Evolutionary conservation across 2,329 filamentous ascomycete species (phyloP).

Genomic region (Neospermospora avenae): DNA sequence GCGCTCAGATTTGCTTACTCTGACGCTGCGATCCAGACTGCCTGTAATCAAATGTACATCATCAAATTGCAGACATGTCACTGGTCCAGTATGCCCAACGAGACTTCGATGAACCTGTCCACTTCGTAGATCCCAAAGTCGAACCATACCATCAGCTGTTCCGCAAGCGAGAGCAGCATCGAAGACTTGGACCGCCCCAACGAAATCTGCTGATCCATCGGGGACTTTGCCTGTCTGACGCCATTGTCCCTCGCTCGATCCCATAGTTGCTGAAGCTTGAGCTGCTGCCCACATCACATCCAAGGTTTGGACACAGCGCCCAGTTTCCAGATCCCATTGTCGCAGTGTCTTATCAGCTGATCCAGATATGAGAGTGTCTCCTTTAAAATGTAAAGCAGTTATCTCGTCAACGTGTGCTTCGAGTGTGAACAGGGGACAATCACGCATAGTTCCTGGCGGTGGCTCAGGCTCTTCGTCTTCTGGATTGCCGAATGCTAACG

Average conservation of each 20-base stretch:
- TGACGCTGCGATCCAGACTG: constrained; percentile 85
- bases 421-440: constrained; percentile 85
- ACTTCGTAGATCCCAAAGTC: constrained; percentile 93
- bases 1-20: constrained; percentile 66
- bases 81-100: constrained; percentile 91
- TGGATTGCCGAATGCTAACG: constrained; percentile 68
- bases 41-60: constrained; percentile 93
- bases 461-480: constrained; percentile 67
- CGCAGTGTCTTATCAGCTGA: constrained; percentile 96
- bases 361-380: constrained; percentile 87
- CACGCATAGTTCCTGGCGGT: constrained; percentile 75
- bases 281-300: constrained; percentile 98
- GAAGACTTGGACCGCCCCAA: constrained; percentile 92
- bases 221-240: constrained; percentile 63
- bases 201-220: constrained; percentile 77
- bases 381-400: constrained; percentile 86
- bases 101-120: constrained; percentile 96
- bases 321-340: constrained; percentile 96
- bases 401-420: constrained; percentile 92
- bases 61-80: constrained; percentile 94
- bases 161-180: constrained; percentile 94
- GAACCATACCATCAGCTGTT: constrained; percentile 95
- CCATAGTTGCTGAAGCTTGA: constrained; percentile 72
- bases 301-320: constrained; percentile 94
- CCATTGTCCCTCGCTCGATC: constrained; percentile 64